A percentile compares a stretch with the other conserved stretches of the same genome.
phyloP scores from a whole-genome alignment of 768 basidiomycete species.

The Exsudoporus frostii region DNA sequence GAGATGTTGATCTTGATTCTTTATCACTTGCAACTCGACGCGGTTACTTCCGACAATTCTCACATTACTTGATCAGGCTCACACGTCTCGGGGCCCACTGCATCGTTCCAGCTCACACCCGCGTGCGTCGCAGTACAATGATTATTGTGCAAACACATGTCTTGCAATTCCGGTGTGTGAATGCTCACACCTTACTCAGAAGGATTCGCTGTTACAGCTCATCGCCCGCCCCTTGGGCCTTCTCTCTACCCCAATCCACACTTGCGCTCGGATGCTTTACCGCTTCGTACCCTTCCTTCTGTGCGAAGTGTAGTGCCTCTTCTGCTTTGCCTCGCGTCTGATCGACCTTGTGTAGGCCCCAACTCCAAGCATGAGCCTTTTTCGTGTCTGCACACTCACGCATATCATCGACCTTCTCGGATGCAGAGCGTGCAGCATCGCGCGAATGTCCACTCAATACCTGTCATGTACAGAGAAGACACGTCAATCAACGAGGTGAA shows the following conservation, averaged over 20 bases:
- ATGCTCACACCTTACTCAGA: background rate
- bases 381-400: slow-evolving; percentile 21
- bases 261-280: slow-evolving; percentile 21
- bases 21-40: slow-evolving; percentile 11
- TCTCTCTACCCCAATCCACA: background rate
- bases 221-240: slow-evolving; percentile 28
- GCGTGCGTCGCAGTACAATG: background rate
- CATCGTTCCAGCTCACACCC: background rate
- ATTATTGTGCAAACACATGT: background rate
- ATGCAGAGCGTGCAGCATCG: slow-evolving; percentile 21
- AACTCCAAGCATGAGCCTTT: slow-evolving; percentile 6
- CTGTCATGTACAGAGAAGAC: slow-evolving; percentile 5
- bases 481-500: background rate
- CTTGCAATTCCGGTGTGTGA: background rate
- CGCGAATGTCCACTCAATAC: slow-evolving; percentile 40
- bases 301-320: slow-evolving; percentile 20
- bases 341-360: slow-evolving; percentile 27
- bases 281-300: slow-evolving; percentile 8
- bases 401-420: slow-evolving; percentile 31
- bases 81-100: background rate
- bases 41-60: slow-evolving; percentile 15
- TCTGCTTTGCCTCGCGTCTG: slow-evolving; percentile 23
- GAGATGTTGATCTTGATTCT: slow-evolving; percentile 18
- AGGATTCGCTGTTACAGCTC: slow-evolving; percentile 15
- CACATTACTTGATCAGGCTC: background rate